Base-by-base conservation (phyloP, 495 filamentous ascomycete species). In the Tuber borchii region DNA sequence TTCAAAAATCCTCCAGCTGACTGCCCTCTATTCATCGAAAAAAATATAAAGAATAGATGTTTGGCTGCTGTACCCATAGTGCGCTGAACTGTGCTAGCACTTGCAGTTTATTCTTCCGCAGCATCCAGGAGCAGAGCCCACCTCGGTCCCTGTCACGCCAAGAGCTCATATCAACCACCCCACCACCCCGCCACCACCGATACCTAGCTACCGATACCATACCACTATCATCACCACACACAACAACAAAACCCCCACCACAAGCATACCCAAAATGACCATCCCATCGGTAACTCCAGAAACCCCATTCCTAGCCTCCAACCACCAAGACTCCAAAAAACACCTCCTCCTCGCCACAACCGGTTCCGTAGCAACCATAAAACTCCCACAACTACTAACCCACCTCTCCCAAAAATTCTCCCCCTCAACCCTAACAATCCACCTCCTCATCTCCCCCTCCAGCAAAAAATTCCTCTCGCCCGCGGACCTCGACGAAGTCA, bases 351-450 rank as follows among this genome's bases (percentile, higher is more conserved):
- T 97, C 68, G 92, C 91, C 69, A 91, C 91, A 34, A 90, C 88
- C 65, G 90, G 93, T 51, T 90, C 88, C 31, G 93, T 97, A 48
- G 95, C 94, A 70, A 93, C 93, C 14, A 95, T 97, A 84, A 97
- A 97, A 81, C 87, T 97, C 42, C 92, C 92, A 9, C 86, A 87
- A 74, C 93, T 97, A 73, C 82, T 91, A 71, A 73, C 85, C 17
- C 84, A 89, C 1, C 87, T 97, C 9, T 85, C 86, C 72, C 75
- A 82, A n/a, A 82, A 89, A 82, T 70, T 73, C 61, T 65, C 56
- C 3, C 56, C 76, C n/a, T 75, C 77, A 40, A 70, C 70, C 16
- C 87, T 97, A 61, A 91, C 91, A 43, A 91, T 97, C 82, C 91
- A 92, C 45, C 85, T 97, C 74, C 84, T 97, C 76, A 85, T 97